phyloP scores from a whole-genome alignment of 2,329 filamentous ascomycete species.

The Sporothrix protearum region DNA sequence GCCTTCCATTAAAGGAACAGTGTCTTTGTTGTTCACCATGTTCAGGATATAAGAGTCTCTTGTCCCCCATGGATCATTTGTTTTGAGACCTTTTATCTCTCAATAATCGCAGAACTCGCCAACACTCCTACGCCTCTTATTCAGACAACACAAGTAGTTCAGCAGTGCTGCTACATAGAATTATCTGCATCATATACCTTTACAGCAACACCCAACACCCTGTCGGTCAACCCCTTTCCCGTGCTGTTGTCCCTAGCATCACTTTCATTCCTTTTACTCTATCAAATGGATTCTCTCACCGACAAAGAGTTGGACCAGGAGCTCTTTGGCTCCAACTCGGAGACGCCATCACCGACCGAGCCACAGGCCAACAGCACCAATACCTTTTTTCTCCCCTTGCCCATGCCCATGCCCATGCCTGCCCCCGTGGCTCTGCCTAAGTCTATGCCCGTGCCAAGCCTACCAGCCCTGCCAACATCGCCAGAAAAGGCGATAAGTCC shows the following conservation, averaged over 20 bases:
- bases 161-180: conserved; percentile 25
- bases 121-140: neutral
- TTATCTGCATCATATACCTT: neutral
- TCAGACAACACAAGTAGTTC: conserved; percentile 20
- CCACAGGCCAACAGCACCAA: neutral
- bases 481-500: neutral
- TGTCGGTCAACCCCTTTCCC: neutral
- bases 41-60: conserved; percentile 17
- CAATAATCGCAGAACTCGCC: neutral
- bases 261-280: neutral
- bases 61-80: neutral
- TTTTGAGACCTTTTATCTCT: conserved; percentile 2
- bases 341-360: neutral
- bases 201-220: neutral
- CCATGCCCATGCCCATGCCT: neutral
- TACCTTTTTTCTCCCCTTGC: neutral
- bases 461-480: neutral
- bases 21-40: neutral
- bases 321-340: neutral
- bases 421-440: neutral
- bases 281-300: neutral
- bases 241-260: neutral
- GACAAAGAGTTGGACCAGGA: neutral
- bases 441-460: neutral
- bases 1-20: neutral